Evolutionary conservation across 495 filamentous ascomycete genomes (phyloP), one percentile per base, ranked within the genome.

Genomic region (Penicillium taxi): DNA sequence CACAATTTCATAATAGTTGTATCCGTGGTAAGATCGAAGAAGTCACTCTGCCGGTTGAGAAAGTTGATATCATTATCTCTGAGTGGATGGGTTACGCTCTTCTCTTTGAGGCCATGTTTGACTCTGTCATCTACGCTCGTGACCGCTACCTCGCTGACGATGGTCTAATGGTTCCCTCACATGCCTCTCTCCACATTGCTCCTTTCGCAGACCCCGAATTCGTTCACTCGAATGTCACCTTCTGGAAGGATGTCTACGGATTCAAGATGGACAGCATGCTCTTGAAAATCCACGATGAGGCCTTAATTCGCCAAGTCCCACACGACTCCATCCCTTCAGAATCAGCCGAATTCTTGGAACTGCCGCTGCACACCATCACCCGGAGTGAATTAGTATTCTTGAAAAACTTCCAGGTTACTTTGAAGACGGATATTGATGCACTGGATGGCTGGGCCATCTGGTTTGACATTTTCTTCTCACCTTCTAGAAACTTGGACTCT

Each of bases 31-130:
- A 91, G 67, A 88, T 95, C 56, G 89, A 96, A 58, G 90, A 95
- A 53, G 80, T 94, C 25, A 69, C 73, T 22, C 49, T 93, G 34
- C 85, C 86, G 1, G 82, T 87, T 44, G 70, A 75, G 39, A 71
- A 90, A 55, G 89, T 96, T 30, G 89, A 96, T 49, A 88, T 96
- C 58, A 94, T 96, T 47, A 79, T 96, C 38, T 94, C 86, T 2
- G 89, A 96, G 58, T 96, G 89, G 89, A 96, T 96, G 89, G 89
- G 89, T 4, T 96, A 96, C 56, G 82, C 84, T 55, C 69, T 96
- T 4, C 74, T 96, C 6, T 96, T 91, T 56, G 89, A 96, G 70
- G 81, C 79, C 48, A 96, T 96, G 89, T 74, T 96, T 43, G 87
- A 94, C 61, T 93, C 87, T 7, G 89, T 96, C 21, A 67, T 96